These are phyloP conservation scores for Blastomyces emzantsi DNA, from an alignment of 2,329 filamentous ascomycete genomes.

Conservation along the genomic window DNA sequence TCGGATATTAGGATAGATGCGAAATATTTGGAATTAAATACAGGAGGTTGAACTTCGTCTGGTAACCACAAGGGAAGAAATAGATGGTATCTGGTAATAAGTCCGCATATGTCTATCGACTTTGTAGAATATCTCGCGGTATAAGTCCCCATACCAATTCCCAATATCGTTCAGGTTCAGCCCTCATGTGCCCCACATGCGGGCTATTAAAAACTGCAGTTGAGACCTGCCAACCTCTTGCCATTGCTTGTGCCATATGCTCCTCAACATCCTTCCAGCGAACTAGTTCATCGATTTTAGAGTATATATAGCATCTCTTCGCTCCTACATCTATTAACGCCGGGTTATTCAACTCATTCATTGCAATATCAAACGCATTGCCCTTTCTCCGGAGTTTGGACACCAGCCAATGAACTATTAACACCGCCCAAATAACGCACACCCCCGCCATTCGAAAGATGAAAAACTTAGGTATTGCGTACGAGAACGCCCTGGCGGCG, in stretches of 20 bases:
- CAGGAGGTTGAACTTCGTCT: background rate
- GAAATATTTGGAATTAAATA: background rate
- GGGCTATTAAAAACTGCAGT: conserved; percentile 31
- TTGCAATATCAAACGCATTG: conserved; percentile 24
- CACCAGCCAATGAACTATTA: conserved; percentile 19
- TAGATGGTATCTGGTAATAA: background rate
- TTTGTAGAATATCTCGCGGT: conserved; percentile 4
- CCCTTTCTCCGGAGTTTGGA: conserved; percentile 16
- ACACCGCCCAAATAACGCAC: conserved; percentile 19
- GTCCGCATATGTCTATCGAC: background rate
- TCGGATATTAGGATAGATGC: background rate
- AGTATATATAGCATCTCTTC: conserved; percentile 34
- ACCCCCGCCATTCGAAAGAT: conserved; percentile 25
- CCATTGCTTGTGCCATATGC: conserved; percentile 28
- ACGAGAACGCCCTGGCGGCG: conserved; percentile 29
- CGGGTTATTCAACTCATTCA: conserved; percentile 27
- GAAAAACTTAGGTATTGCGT: conserved; percentile 26
- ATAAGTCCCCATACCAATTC: conserved; percentile 22
- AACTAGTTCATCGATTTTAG: conserved; percentile 32
- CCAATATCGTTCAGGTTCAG: conserved; percentile 34
- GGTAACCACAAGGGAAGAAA: background rate
- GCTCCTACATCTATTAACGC: conserved; percentile 13
- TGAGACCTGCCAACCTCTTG: conserved; percentile 25
- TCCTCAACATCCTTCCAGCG: conserved; percentile 29
- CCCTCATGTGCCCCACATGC: conserved; percentile 36